Percentiles rank a stretch among this genome's conserved stretches.
These are phyloP conservation scores for Trichoderma reesei DNA, from an alignment of 495 filamentous ascomycete species.

Conservation along the genomic window DNA sequence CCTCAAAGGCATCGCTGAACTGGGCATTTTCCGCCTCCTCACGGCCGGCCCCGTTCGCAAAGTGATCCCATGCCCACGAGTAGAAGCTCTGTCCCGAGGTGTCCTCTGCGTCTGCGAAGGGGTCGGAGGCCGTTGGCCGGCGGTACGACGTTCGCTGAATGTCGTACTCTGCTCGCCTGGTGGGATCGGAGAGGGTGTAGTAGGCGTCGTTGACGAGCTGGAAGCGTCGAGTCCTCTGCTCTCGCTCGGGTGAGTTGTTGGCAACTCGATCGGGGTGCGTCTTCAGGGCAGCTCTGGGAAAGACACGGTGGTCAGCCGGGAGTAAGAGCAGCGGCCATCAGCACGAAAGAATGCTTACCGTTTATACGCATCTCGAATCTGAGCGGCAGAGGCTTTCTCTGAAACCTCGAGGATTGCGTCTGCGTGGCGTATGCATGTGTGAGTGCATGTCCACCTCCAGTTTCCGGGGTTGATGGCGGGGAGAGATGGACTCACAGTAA, in stretches of 20 bases:
- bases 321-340: background rate
- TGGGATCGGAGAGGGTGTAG: slow-evolving; percentile 78
- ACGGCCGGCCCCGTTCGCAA: slow-evolving; percentile 27
- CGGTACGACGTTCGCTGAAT: slow-evolving; percentile 43
- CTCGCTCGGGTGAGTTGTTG: slow-evolving; percentile 71
- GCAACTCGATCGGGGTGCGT: slow-evolving; percentile 91
- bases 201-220: slow-evolving; percentile 97
- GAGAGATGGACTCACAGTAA: slow-evolving; percentile 37
- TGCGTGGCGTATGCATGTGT: slow-evolving; percentile 10
- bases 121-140: slow-evolving; percentile 24
- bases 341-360: slow-evolving; percentile 36
- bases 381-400: slow-evolving; percentile 61
- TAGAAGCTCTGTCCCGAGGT: slow-evolving; percentile 12
- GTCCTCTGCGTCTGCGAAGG: slow-evolving; percentile 47
- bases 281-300: slow-evolving; percentile 72
- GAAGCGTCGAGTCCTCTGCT: slow-evolving; percentile 78
- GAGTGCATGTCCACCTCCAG: slow-evolving; percentile 11
- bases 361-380: slow-evolving; percentile 95
- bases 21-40: slow-evolving; percentile 54
- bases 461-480: slow-evolving; percentile 2
- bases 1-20: slow-evolving; percentile 88
- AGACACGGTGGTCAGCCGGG: background rate
- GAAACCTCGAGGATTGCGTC: slow-evolving; percentile 64
- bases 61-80: slow-evolving; percentile 44
- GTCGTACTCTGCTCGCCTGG: slow-evolving; percentile 83